Percentiles rank a stretch among this genome's conserved stretches.
Evolutionary conservation across 192 early-diverging fungal species (phyloP).

Genomic region (Geranomyces variabilis): DNA sequence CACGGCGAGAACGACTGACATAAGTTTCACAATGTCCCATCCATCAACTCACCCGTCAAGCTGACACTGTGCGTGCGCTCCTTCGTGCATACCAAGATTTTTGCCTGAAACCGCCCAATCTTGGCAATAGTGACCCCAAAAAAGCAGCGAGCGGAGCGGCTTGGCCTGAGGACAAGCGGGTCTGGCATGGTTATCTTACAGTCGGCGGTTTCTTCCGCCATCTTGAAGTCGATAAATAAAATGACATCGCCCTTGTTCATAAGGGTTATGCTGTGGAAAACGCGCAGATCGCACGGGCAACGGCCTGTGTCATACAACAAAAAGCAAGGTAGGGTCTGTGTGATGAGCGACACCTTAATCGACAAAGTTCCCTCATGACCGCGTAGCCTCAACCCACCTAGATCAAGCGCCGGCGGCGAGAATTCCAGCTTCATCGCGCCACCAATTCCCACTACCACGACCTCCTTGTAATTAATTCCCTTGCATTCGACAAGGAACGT

Average conservation of each 20-base stretch:
- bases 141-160: conserved; percentile 34
- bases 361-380: neutral
- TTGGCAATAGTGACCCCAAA: conserved; percentile 44
- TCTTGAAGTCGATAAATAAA: conserved; percentile 44
- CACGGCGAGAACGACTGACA: too few species aligned
- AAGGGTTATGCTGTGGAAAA: conserved; percentile 47
- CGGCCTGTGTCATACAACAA: conserved; percentile 41
- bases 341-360: neutral
- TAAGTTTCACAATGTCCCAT: neutral
- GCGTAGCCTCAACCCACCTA: conserved; percentile 42
- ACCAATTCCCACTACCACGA: conserved; percentile 63
- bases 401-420: conserved; percentile 42
- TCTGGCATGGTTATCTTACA: conserved; percentile 47
- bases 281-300: conserved; percentile 54
- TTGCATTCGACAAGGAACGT: conserved; percentile 64
- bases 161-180: conserved; percentile 42
- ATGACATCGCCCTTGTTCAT: conserved; percentile 59
- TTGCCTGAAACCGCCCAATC: conserved; percentile 43
- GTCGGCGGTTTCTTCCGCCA: conserved; percentile 8
- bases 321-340: neutral
- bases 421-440: conserved; percentile 59
- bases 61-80: conserved; percentile 45
- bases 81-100: conserved; percentile 47
- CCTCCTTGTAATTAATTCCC: conserved; percentile 67
- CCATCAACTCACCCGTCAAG: conserved; percentile 36